Base-by-base conservation (phyloP, 2,329 filamentous ascomycete species). In the Nothophaeocryptopus gaeumannii region DNA sequence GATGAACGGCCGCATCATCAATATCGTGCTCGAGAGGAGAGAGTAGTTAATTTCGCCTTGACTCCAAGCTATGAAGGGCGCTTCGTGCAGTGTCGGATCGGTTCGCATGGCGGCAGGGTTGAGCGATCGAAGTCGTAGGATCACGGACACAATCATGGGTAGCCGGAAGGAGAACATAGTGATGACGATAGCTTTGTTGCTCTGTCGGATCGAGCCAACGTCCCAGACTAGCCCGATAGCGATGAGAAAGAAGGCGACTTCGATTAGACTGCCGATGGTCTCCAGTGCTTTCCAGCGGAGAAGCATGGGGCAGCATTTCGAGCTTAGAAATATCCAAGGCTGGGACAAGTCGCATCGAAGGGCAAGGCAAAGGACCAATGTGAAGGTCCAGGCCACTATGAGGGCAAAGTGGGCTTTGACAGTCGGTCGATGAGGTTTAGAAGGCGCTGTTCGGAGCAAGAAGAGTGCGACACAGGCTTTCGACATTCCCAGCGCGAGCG, bases 11-110 rank as follows among this genome's bases (percentile, higher is more conserved):
- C 54, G 54, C 7, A 55, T 35, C 30, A 51, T 51, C 11, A 53
- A 44, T 12, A 59, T 57, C 5, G 56, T 59, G 11, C 54, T 47
- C 16, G 54, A 47, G 34, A 59, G 51, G 15, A 59, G 40, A 12
- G 54, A 51, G 50, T 53, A 58, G 41, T 45, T 45, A 14, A 59
- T 40, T 37, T 59, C 51, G 16, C 47, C 53, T 29, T 57, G 52
- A 2, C 54, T 59, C 40, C 46, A 50, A 16, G 40, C 39, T 20
- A 59, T 50, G 35, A 51, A 57, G 11, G 36, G n/a, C 12, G 47
- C 51, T 41, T 54, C 50, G 11, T 36, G 14, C 7, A 55, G 41
- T 9, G 47, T 55, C 12, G 51, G 49, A 20, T 59, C 43, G 3
- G 20, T 39, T 7, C 20, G 4, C 38, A 52, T 34, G 8, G 26